Evolutionary conservation across 345 rosid species (phyloP), one percentile per base, ranked within the genome.

Genomic region (Adansonia digitata): DNA sequence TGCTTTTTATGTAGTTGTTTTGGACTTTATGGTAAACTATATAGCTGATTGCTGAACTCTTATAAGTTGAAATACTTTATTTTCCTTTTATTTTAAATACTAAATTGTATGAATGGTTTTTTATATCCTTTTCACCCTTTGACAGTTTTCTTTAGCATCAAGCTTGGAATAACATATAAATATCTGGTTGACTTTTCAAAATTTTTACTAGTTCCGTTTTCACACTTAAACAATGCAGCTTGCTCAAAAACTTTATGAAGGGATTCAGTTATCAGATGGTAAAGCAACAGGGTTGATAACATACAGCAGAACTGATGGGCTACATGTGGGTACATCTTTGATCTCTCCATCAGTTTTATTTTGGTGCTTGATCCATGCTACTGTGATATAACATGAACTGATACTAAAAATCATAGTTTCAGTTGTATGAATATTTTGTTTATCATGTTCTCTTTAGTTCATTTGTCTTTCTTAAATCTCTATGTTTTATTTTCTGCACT

Each of bases 161-260:
- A 26, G 34, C 24, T 26, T 56, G 20, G 52, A 20, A 18, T 13
- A 13, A 42, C n/a, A 65, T 42, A 42, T 22, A 22, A 68, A 1
- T 5, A 48, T 29, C 14, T 29, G 73, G 73, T 46, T 29, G 18
- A 18, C 37, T 48, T 29, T 48, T 69, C 42, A 18, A 18, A 18
- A 10, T 46, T 48, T 18, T 69, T 48, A 48, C 39, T 18, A 15
- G 20, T 42, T 67, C 17, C 48, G 20, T 29, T 69, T 69, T 69
- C 42, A 48, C 26, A 48, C 53, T 43, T 46, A 29, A 69, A 24
- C n/a, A 81, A 42, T 88, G 83, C 94, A 95, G 99, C 87, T 93
- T 74, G 98, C 99, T 42, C 98, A 95, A 82, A 91, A 90, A 82
- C 94, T 95, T 22, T 95, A 95, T 73, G 99, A 95, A 84, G 99